Conservation (phyloP, 805 yeast genomes). For the Myxozyma mucilagina region DNA sequence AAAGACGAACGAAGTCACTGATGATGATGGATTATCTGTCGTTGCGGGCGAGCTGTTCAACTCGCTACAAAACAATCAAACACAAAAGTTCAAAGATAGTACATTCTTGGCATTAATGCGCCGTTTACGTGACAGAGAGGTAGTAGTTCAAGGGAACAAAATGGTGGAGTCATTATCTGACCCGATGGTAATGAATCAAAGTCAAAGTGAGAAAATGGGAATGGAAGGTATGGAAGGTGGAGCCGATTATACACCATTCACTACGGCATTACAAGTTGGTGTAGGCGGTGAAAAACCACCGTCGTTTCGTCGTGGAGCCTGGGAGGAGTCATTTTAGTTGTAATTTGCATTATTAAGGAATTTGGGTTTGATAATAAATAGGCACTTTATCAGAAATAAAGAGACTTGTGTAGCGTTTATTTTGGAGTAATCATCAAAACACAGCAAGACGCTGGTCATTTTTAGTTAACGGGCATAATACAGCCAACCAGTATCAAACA, state of each 20-base stretch:
- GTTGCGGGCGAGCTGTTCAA: conserved; percentile 33
- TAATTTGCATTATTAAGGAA: conserved; percentile 3
- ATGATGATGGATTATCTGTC: conserved; percentile 31
- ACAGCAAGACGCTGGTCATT: no score
- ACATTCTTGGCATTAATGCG: conserved; percentile 34
- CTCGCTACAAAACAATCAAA: conserved; percentile 21
- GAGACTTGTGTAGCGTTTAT: background rate
- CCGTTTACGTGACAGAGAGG: conserved; percentile 32
- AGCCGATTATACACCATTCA: conserved; percentile 13
- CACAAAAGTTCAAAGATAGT: conserved; percentile 33
- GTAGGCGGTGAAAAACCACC: background rate
- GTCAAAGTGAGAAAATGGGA: background rate
- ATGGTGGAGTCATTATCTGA: conserved; percentile 29
- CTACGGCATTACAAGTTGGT: background rate
- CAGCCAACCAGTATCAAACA: no score
- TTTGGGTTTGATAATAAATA: background rate
- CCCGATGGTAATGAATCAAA: background rate
- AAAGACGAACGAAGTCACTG: no score
- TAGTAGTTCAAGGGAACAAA: conserved; percentile 32
- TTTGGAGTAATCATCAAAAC: no score
- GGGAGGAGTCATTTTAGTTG: conserved; percentile 27
- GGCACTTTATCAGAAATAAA: background rate
- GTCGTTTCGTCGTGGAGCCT: conserved; percentile 18
- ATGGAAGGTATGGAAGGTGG: conserved; percentile 22
- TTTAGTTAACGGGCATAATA: no score